phyloP scores from a whole-genome alignment of 164 flowering plant genomes.

The Brasenia schreberi region DNA sequence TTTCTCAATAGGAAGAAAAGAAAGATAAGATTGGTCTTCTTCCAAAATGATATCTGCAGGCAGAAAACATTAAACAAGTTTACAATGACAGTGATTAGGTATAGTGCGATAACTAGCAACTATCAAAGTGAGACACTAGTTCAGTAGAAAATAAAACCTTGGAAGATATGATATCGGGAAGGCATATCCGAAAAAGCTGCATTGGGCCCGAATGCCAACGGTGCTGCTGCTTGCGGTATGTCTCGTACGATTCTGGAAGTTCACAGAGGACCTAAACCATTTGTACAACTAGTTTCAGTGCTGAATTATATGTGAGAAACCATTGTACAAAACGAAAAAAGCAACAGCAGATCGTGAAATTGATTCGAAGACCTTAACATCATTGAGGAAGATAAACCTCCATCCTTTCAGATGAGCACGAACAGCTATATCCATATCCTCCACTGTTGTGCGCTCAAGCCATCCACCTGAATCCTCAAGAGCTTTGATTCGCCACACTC shows the following conservation, averaged over 20 bases:
- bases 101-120: not conserved
- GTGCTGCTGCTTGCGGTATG: slow-evolving; percentile 94
- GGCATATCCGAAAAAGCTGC: slow-evolving; percentile 89
- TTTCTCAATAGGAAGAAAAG: slow-evolving; percentile 88
- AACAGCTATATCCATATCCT: slow-evolving; percentile 97
- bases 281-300: not conserved
- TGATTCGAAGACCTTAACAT: slow-evolving; percentile 60
- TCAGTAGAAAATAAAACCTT: slow-evolving; percentile 32
- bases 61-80: slow-evolving; percentile 1
- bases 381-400: slow-evolving; percentile 89
- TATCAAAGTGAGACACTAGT: not conserved
- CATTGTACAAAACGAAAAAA: no score
- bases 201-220: slow-evolving; percentile 99
- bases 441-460: slow-evolving; percentile 95
- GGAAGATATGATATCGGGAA: slow-evolving; percentile 54
- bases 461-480: slow-evolving; percentile 95
- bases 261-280: slow-evolving; percentile 72
- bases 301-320: not conserved
- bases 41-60: slow-evolving; percentile 60
- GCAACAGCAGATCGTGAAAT: not conserved
- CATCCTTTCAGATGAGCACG: slow-evolving; percentile 96
- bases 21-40: slow-evolving; percentile 78
- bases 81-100: not conserved
- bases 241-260: slow-evolving; percentile 93
- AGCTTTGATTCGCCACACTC: slow-evolving; percentile 97